A percentile compares a stretch with the other conserved stretches of the same genome.
These are phyloP conservation scores for Carex myosuroides DNA, from an alignment of 176 grass and related monocot species.

Conservation along the genomic window DNA sequence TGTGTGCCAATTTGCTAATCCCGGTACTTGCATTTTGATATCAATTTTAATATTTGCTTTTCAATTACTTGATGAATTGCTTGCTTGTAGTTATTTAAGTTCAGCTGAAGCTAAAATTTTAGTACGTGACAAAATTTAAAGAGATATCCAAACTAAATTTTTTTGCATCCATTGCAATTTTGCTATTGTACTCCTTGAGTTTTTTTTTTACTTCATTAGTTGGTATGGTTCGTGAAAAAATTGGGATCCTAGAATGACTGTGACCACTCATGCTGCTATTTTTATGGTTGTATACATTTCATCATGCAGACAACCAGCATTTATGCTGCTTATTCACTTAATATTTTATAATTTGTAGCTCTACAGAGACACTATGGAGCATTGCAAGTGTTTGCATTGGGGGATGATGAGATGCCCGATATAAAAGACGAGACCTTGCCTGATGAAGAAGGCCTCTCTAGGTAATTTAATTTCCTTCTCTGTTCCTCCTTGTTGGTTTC, in stretches of 20 bases:
- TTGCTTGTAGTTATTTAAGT: background rate
- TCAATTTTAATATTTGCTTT: background rate
- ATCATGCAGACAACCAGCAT: background rate
- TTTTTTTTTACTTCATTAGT: background rate
- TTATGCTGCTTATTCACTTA: background rate
- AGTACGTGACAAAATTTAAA: background rate
- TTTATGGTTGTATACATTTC: background rate
- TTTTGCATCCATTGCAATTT: background rate
- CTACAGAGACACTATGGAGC: slow-evolving; percentile 90
- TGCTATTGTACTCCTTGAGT: background rate
- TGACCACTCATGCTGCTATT: background rate
- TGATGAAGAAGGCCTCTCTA: slow-evolving; percentile 70
- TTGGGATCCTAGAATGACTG: background rate
- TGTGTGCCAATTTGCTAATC: slow-evolving; percentile 68
- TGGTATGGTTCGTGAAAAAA: background rate
- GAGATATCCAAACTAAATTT: background rate
- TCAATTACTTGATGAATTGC: background rate
- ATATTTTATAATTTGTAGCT: slow-evolving; percentile 38
- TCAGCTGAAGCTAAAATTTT: background rate
- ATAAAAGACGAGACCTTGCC: slow-evolving; percentile 90
- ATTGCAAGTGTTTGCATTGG: slow-evolving; percentile 88
- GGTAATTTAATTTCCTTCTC: slow-evolving; percentile 34
- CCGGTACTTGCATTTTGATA: slow-evolving; percentile 34
- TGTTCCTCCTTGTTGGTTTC: slow-evolving; percentile 17
- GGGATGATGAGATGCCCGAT: slow-evolving; percentile 87